Conservation (phyloP, 1,284 basidiomycete genomes). For the Ceratobasidium sp. region DNA sequence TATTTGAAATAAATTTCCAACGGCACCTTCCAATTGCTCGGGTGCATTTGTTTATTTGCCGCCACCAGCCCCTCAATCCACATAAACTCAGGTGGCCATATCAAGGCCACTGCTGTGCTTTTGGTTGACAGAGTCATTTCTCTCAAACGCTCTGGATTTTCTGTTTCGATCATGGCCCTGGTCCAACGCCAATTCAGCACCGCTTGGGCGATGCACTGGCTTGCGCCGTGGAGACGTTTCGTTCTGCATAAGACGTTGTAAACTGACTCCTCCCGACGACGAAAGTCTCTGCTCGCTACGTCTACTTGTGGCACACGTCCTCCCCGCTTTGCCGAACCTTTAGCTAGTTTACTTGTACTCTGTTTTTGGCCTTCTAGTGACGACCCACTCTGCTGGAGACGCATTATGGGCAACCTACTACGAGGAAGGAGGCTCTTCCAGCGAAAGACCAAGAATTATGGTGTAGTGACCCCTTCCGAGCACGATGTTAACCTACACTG, state of each 20-base stretch:
- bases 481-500: too few relatives aligned
- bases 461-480: not conserved
- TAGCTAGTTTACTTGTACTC: not conserved
- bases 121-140: too few relatives aligned
- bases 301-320: too few relatives aligned
- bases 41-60: too few relatives aligned
- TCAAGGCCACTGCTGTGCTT: too few relatives aligned
- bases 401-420: not conserved
- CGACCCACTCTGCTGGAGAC: not conserved
- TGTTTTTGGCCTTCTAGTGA: not conserved
- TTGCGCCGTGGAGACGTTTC: not conserved
- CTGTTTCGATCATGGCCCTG: not conserved
- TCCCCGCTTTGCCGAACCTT: not conserved
- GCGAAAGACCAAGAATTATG: not conserved
- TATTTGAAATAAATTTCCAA: too few relatives aligned
- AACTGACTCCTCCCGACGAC: not conserved
- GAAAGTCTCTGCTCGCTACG: not conserved
- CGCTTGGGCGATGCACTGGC: not conserved
- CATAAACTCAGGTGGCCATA: too few relatives aligned
- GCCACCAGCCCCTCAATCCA: too few relatives aligned
- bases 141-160: not conserved
- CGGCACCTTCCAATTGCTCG: too few relatives aligned
- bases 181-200: conserved; percentile 1
- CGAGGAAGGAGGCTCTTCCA: not conserved
- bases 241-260: not conserved